Conservation (phyloP, 2,329 filamentous ascomycete genomes). For the Graphilbum fragrans region DNA sequence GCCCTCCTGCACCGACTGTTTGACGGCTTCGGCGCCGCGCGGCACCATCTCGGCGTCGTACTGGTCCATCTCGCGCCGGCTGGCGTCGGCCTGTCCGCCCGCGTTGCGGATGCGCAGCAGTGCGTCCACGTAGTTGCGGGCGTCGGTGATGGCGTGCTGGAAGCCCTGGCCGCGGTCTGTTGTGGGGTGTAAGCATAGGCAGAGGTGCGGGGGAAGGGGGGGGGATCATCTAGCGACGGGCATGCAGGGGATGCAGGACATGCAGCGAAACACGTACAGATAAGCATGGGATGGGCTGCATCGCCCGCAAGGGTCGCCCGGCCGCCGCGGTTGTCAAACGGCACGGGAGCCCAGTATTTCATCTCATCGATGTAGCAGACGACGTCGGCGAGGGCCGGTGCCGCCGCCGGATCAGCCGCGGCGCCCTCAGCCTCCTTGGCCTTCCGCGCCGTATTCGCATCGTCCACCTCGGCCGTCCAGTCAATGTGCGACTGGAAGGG, state of each 20-base stretch:
- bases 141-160: slow-evolving; percentile 29
- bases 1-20: slow-evolving; percentile 20
- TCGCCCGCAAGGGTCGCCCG: slow-evolving; percentile 26
- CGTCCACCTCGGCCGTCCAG: slow-evolving; percentile 16
- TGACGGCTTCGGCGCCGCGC: slow-evolving; percentile 21
- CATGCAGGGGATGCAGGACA: too few relatives aligned
- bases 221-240: not conserved
- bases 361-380: slow-evolving; percentile 21
- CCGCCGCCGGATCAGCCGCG: too few relatives aligned
- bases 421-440: too few relatives aligned
- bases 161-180: slow-evolving; percentile 30
- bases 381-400: slow-evolving; percentile 10
- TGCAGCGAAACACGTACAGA: slow-evolving; percentile 16
- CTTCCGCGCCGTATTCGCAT: not conserved
- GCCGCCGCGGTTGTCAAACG: slow-evolving; percentile 19
- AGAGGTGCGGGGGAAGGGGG: not conserved
- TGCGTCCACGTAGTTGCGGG: slow-evolving; percentile 22
- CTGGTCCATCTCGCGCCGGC: slow-evolving; percentile 12
- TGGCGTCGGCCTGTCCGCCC: slow-evolving; percentile 6
- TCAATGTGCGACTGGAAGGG: slow-evolving; percentile 21
- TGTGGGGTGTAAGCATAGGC: not conserved
- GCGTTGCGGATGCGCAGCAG: slow-evolving; percentile 13
- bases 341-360: slow-evolving; percentile 21
- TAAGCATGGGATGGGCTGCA: slow-evolving; percentile 31
- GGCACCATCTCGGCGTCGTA: slow-evolving; percentile 21